Percentiles rank a stretch among this genome's conserved stretches.
Evolutionary conservation across 805 yeast species (phyloP).

Genomic region (Isabelozyma rhagii): DNA sequence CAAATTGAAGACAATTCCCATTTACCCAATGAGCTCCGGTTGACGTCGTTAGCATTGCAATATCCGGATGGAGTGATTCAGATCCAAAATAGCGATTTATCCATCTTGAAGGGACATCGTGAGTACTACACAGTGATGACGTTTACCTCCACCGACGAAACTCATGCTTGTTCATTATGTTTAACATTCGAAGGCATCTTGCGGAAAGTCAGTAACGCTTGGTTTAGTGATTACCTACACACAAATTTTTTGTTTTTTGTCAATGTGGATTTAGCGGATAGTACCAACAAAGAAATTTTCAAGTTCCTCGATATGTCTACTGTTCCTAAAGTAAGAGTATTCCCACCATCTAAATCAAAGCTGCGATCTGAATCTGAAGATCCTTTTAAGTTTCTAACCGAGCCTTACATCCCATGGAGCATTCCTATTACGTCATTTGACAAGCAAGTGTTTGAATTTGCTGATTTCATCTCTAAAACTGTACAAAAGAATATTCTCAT

Average conservation of each 20-base stretch:
- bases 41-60: not conserved
- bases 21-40: not conserved
- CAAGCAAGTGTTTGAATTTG: constrained; percentile 47
- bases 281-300: constrained; percentile 40
- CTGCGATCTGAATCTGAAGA: constrained; percentile 16
- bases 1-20: not conserved
- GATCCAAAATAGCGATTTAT: constrained; percentile 39
- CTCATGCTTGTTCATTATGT: constrained; percentile 50
- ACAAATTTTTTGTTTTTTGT: constrained; percentile 43
- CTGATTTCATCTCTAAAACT: constrained; percentile 48
- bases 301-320: constrained; percentile 40
- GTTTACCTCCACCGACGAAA: constrained; percentile 48
- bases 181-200: constrained; percentile 38
- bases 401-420: constrained; percentile 31
- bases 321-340: constrained; percentile 67
- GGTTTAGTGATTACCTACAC: constrained; percentile 41
- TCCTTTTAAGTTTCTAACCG: constrained; percentile 17
- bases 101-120: constrained; percentile 43
- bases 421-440: constrained; percentile 32
- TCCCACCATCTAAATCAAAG: constrained; percentile 45
- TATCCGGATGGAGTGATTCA: constrained; percentile 36
- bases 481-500: constrained; percentile 43
- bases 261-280: constrained; percentile 47
- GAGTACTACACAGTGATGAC: constrained; percentile 50
- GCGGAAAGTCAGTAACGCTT: constrained; percentile 40